Evolutionary conservation across 495 filamentous ascomycete species (phyloP).

Genomic region (Neurospora pannonica): DNA sequence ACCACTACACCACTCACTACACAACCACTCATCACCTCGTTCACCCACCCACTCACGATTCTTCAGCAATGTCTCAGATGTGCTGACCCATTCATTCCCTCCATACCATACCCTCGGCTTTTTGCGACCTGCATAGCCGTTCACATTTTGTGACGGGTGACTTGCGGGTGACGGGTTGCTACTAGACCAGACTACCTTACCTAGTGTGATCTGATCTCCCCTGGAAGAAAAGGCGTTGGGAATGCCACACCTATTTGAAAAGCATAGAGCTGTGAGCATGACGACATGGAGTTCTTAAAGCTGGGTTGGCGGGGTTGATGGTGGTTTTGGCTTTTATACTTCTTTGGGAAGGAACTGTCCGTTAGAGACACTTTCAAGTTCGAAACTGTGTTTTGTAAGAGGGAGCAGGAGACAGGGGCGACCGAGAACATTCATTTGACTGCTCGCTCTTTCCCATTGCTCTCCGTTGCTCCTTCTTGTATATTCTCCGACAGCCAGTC

Average conservation of each 20-base stretch:
- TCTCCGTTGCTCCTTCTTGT: background rate
- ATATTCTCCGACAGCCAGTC: background rate
- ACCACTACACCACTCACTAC: background rate
- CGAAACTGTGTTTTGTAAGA: background rate
- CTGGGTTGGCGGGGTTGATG: background rate
- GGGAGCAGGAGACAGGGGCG: background rate
- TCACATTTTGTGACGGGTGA: background rate
- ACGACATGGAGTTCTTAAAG: background rate
- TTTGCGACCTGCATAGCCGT: slow-evolving; percentile 19
- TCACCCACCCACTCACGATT: background rate
- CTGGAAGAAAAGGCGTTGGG: background rate
- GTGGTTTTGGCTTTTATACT: background rate
- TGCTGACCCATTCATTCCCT: background rate
- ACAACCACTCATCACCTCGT: background rate
- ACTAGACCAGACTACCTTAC: background rate
- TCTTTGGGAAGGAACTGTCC: background rate
- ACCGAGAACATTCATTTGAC: background rate
- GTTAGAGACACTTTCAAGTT: background rate
- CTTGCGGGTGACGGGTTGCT: background rate
- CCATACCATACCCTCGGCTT: slow-evolving; percentile 4
- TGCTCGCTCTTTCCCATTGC: background rate
- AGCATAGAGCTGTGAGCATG: background rate
- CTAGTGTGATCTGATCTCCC: background rate
- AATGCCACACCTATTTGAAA: background rate
- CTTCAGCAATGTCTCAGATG: background rate